These are phyloP conservation scores for Capsella rubella DNA, from an alignment of 441 rosid genomes.

Conservation along the genomic window DNA sequence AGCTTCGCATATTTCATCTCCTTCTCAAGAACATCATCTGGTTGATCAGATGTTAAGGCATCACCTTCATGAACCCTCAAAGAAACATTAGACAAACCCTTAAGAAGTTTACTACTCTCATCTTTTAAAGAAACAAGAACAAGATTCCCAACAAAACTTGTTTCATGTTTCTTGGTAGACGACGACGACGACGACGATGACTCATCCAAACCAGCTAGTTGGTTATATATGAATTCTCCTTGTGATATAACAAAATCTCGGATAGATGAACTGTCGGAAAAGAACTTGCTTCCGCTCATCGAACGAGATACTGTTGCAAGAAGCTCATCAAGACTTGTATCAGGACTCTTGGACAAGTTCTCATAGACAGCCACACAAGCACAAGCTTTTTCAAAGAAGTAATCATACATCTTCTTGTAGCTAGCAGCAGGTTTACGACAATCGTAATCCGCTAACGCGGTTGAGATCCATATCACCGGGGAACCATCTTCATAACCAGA, in stretches of 20 bases:
- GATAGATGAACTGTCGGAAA: conserved; percentile 56
- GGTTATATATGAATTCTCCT: conserved; percentile 79
- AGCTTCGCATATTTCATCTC: conserved; percentile 62
- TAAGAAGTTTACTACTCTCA: conserved; percentile 49
- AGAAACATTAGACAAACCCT: conserved; percentile 43
- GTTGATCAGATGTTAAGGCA: conserved; percentile 31
- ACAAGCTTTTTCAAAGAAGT: conserved; percentile 69
- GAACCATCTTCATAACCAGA: conserved; percentile 84
- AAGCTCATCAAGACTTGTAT: conserved; percentile 64
- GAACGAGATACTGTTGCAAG: conserved; percentile 70
- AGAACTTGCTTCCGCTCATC: conserved; percentile 65
- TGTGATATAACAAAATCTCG: conserved; percentile 69
- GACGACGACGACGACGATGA: conserved; percentile 46
- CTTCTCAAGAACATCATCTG: conserved; percentile 46
- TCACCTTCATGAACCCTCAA: conserved; percentile 48
- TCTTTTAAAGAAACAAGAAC: conserved; percentile 65
- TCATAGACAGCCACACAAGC: conserved; percentile 68
- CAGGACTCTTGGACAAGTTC: conserved; percentile 58
- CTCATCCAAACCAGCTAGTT: conserved; percentile 72
- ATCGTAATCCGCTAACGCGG: conserved; percentile 57
- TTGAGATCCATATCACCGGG: conserved; percentile 75
- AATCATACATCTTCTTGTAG: conserved; percentile 63
- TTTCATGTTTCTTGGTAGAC: conserved; percentile 52
- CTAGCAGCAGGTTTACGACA: conserved; percentile 42
- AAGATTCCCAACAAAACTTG: conserved; percentile 56